Evolutionary conservation across 345 rosid genomes (phyloP).

Genomic region (Gynandropsis gynandra): DNA sequence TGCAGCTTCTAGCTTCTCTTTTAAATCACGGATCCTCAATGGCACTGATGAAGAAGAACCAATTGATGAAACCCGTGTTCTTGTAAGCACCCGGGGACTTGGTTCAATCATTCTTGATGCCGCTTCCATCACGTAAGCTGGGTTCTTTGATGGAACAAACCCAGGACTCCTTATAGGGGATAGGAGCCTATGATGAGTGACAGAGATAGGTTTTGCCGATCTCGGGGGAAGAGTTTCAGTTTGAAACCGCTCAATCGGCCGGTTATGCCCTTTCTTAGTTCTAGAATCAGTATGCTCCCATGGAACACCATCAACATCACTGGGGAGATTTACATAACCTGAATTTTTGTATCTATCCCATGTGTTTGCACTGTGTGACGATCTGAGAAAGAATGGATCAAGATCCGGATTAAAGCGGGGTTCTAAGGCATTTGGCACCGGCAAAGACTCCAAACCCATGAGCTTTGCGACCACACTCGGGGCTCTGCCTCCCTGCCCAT

Average conservation of each 20-base stretch:
- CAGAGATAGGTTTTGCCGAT: constrained; percentile 56
- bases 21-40: constrained; percentile 61
- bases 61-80: constrained; percentile 34
- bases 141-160: constrained; percentile 41
- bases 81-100: constrained; percentile 42
- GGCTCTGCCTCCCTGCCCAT: constrained; percentile 49
- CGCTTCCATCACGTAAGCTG: constrained; percentile 61
- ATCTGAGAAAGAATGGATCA: constrained; percentile 27
- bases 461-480: constrained; percentile 94
- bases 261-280: constrained; percentile 33
- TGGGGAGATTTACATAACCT: constrained; percentile 30
- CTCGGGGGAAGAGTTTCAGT: constrained; percentile 70
- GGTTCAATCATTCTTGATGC: constrained; percentile 78
- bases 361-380: constrained; percentile 26
- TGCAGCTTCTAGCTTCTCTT: constrained; percentile 68
- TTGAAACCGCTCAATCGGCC: constrained; percentile 68
- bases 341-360: constrained; percentile 41
- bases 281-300: constrained; percentile 36
- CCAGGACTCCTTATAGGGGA: constrained; percentile 74
- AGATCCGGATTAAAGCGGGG: constrained; percentile 32
- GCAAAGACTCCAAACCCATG: constrained; percentile 92
- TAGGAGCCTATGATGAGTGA: constrained; percentile 55
- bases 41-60: constrained; percentile 58
- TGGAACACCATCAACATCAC: constrained; percentile 30
- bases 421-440: constrained; percentile 39